Percentiles rank a stretch among this genome's conserved stretches.
These are phyloP conservation scores for Fusarium sp. DNA, from an alignment of 2,329 filamentous ascomycete species.

Conservation along the genomic window DNA sequence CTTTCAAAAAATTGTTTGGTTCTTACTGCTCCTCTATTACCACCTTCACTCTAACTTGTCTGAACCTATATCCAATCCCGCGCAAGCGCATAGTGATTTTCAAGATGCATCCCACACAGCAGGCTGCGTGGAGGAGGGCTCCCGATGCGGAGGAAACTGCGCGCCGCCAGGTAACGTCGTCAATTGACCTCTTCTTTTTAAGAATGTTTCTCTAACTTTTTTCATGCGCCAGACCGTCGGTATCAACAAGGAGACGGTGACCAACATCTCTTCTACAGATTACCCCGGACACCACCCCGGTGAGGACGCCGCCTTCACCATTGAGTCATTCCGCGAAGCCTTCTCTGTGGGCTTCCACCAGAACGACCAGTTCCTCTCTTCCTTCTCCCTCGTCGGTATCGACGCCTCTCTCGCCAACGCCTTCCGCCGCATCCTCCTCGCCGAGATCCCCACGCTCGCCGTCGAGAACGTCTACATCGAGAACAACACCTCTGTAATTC, in stretches of 20 bases:
- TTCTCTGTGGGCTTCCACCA: slow-evolving; percentile 86
- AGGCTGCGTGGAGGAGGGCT: slow-evolving; percentile 48
- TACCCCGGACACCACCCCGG: slow-evolving; percentile 92
- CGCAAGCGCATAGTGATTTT: background rate
- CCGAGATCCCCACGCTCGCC: slow-evolving; percentile 93
- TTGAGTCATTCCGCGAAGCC: slow-evolving; percentile 75
- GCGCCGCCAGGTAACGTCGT: slow-evolving; percentile 66
- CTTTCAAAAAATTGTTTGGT: slow-evolving; percentile 43
- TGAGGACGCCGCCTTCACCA: slow-evolving; percentile 85
- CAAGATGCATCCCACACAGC: slow-evolving; percentile 48
- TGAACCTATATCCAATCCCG: background rate
- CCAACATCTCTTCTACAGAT: slow-evolving; percentile 88
- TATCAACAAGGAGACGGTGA: slow-evolving; percentile 90
- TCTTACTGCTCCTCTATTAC: slow-evolving; percentile 11
- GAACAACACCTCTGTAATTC: slow-evolving; percentile 98
- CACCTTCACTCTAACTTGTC: background rate
- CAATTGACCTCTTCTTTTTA: background rate
- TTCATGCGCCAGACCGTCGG: slow-evolving; percentile 73
- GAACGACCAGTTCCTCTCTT: slow-evolving; percentile 79
- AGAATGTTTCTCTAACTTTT: slow-evolving; percentile 15
- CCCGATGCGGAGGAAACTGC: slow-evolving; percentile 68
- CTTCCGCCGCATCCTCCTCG: slow-evolving; percentile 93
- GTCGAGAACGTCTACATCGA: slow-evolving; percentile 93
- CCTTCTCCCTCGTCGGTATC: slow-evolving; percentile 91
- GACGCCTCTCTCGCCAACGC: slow-evolving; percentile 96